These are phyloP conservation scores for Diplogelasinospora grovesii DNA, from an alignment of 495 filamentous ascomycete genomes.

Conservation along the genomic window DNA sequence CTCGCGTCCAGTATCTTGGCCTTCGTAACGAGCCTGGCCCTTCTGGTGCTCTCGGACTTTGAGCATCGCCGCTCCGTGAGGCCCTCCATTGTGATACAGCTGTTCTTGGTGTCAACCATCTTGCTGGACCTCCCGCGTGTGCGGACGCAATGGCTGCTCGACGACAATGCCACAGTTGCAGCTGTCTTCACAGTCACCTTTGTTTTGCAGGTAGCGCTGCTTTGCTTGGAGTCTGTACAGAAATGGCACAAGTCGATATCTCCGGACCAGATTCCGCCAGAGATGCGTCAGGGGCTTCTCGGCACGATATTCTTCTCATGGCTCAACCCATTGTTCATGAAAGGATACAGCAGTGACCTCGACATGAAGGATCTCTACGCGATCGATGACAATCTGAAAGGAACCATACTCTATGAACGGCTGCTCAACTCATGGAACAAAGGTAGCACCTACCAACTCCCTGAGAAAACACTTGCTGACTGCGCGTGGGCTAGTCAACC, in stretches of 20 bases:
- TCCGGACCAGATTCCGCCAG: conserved; percentile 21
- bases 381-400: conserved; percentile 11
- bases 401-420: conserved; percentile 1
- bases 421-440: conserved; percentile 6
- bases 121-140: conserved; percentile 43
- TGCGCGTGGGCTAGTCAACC: too few species aligned
- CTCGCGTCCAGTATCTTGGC: conserved; percentile 39
- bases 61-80: conserved; percentile 27
- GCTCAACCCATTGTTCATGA: conserved; percentile 25
- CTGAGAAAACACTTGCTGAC: too few species aligned
- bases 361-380: conserved; percentile 18
- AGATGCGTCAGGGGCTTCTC: conserved; percentile 22
- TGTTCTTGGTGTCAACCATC: conserved; percentile 48
- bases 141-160: conserved; percentile 33
- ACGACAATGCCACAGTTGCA: conserved; percentile 3
- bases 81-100: conserved; percentile 35
- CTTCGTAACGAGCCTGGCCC: conserved; percentile 24
- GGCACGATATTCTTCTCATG: conserved; percentile 27
- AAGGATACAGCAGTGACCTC: conserved; percentile 19
- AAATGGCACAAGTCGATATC: conserved; percentile 38
- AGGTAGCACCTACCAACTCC: too few species aligned
- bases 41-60: conserved; percentile 24
- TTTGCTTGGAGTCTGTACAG: conserved; percentile 42
- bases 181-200: conserved; percentile 12
- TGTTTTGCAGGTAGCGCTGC: conserved; percentile 22